Base-by-base conservation (phyloP, 495 filamentous ascomycete genomes). In the Thermochaetoides thermophila region DNA sequence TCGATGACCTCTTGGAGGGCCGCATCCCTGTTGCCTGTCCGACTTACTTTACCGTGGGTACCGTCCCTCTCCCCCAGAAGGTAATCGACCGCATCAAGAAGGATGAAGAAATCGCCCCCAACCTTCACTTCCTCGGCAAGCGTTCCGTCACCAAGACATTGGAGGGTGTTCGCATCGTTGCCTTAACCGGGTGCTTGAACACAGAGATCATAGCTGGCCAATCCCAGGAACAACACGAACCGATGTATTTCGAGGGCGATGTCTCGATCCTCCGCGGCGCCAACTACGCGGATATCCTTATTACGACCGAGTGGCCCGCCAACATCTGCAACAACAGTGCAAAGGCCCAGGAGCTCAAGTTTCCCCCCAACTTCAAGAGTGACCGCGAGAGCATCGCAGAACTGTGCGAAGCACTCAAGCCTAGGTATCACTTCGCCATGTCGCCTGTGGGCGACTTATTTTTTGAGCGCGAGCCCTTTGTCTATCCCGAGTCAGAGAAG, bases 381-480 rank as follows among this genome's bases (percentile, higher is more conserved):
- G 45, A 48, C 50, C 50, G 55, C 58, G 48, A 63, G 48, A 32
- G 66, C 59, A 60, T 85, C 17, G 68, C 84, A 5, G 81, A 89
- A 30, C 64, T 97, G 14, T 84, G 76, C 51, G 60, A 68, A 7
- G 62, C 73, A 1, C 48, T 94, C 7, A 84, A 81, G 42, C 89
- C 89, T 8, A 69, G 81, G 14, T 97, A 97, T 48, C 86, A 95
- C 56, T 78, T 97, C 52, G 72, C 79, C 10, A 56, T 69, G 9
- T 78, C 83, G 0, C 63, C 69, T 6, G 49, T 27, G n/a, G n/a
- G n/a, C 23, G 43, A 61, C 7, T 65, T 74, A 45, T 87, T 79
- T 59, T 95, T 73, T 45, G 87, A 95, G 58, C 74, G 89, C 13
- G 89, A 94, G 50, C 86, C 89, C 1, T 96, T 94, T n/a, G n/a